These are phyloP conservation scores for Cercospora canescens DNA, from an alignment of 2,329 filamentous ascomycete genomes.

Conservation along the genomic window DNA sequence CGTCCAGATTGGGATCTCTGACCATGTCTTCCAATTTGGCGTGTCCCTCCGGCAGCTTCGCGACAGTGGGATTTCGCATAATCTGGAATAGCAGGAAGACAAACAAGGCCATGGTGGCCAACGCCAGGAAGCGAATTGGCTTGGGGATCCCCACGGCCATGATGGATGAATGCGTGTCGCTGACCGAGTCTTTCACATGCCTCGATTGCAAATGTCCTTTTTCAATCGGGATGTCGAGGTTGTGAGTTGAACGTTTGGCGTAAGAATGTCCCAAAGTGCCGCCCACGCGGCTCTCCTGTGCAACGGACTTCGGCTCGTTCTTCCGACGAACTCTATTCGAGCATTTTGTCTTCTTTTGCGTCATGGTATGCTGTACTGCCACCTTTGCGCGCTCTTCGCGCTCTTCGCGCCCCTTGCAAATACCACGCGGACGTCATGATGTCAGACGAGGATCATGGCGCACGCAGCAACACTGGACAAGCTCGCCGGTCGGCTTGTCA, in stretches of 20 bases:
- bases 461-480: slow-evolving; percentile 64
- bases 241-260: not conserved
- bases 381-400: slow-evolving; percentile 1
- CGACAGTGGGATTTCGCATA: slow-evolving; percentile 57
- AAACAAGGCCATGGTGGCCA: slow-evolving; percentile 70
- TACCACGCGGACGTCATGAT: slow-evolving; percentile 4
- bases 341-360: not conserved
- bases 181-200: not conserved
- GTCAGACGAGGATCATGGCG: slow-evolving; percentile 58
- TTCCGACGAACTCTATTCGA: not conserved
- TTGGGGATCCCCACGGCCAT: slow-evolving; percentile 90
- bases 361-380: not conserved
- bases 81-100: slow-evolving; percentile 78
- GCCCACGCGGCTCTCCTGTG: not conserved
- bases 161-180: slow-evolving; percentile 29
- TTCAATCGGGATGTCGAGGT: not conserved
- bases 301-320: not conserved
- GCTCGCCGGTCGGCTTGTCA: slow-evolving; percentile 71
- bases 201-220: not conserved
- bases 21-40: slow-evolving; percentile 61
- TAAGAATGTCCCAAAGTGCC: not conserved
- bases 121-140: slow-evolving; percentile 77
- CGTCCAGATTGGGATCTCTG: slow-evolving; percentile 82
- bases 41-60: slow-evolving; percentile 36
- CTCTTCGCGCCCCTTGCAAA: not conserved